Evolutionary conservation across 176 grass and related monocot species (phyloP), one percentile per base, ranked within the genome.

Genomic region (Phragmites australis): DNA sequence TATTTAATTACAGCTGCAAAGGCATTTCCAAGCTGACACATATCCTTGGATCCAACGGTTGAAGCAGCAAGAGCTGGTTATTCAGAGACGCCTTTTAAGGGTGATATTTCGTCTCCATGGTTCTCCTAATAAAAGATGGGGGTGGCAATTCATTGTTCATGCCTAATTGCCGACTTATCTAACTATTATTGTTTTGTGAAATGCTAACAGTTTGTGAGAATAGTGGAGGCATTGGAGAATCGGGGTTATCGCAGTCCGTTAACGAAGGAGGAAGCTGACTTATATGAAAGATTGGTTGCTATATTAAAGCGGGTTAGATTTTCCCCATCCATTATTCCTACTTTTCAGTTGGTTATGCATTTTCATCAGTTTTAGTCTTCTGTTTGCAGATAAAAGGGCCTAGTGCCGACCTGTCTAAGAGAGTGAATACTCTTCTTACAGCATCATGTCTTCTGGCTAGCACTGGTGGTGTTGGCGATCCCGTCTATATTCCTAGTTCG

Each of bases 1-100:
- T 63, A 75, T 42, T 69, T 21, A 74, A 61, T 79, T 77, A 73
- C 82, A 97, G 92, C 79, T 99, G 65, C 92, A 91, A 85, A 91
- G 92, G 31, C 92, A 95, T 89, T 93, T 99, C 87, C 92, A 95
- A 91, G 88, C 86, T 55, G 90, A 99, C 46, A 95, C 90, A 6
- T 78, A 86, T 72, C 90, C 90, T 56, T 84, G 90, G 90, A 91
- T 93, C 68, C 96, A 95, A 81, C 88, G 88, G 58, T 78, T 99
- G 81, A 99, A 95, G 85, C 96, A 93, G 76, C 90, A 95, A 86
- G 92, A 99, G 73, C 55, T 94, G 42, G 85, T 84, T 80, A 82
- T 88, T 84, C 86, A 93, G 82, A 95, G 96, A 80, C 92, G 90
- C 45, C 81, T 99, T 89, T 71, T 99, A 78, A 95, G 91, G 96